Evolutionary conservation across 2,329 filamentous ascomycete species (phyloP).

Genomic region (Daldinia sp.): DNA sequence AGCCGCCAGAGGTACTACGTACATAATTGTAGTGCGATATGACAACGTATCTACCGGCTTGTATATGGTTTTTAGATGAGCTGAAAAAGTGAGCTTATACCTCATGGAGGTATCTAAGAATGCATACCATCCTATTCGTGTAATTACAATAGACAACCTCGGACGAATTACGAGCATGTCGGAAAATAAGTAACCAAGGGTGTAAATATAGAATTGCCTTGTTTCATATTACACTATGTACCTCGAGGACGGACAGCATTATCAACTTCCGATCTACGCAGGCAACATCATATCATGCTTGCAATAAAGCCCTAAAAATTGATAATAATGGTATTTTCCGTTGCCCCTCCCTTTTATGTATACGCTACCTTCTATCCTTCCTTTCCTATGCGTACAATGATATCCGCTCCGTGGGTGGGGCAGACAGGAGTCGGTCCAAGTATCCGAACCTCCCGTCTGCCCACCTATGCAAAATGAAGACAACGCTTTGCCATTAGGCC

Average conservation of each 20-base stretch:
- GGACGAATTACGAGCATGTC: too few relatives aligned
- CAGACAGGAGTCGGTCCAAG: conserved; percentile 5
- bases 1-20: too few relatives aligned
- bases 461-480: conserved; percentile 16
- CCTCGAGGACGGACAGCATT: too few relatives aligned
- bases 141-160: too few relatives aligned
- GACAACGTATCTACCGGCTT: too few relatives aligned
- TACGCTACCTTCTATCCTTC: not conserved
- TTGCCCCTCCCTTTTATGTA: not conserved
- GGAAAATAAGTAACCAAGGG: too few relatives aligned
- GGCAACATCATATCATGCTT: not conserved
- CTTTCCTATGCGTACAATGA: conserved; percentile 2
- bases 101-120: too few relatives aligned
- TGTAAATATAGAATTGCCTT: not conserved
- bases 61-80: too few relatives aligned
- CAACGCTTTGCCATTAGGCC: not conserved
- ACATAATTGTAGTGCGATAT: too few relatives aligned
- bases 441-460: conserved; percentile 6
- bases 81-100: too few relatives aligned
- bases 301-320: not conserved
- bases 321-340: not conserved
- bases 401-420: conserved; percentile 2
- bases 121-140: too few relatives aligned
- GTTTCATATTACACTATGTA: not conserved
- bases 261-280: not conserved